Conservation (phyloP, 78 protist species). For the Dictyostelium intermedium region DNA sequence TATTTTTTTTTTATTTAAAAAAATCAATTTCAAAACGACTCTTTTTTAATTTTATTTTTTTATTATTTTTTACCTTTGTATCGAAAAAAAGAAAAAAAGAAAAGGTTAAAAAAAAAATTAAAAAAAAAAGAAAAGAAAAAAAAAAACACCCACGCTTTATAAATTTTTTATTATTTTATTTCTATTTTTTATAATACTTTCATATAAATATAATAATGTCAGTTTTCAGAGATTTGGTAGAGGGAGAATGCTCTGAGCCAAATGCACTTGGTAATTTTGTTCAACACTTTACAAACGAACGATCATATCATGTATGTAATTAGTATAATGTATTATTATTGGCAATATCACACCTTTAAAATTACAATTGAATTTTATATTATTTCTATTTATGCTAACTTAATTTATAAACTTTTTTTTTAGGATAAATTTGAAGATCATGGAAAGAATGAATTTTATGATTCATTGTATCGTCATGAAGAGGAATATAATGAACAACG, state of each 20-base stretch:
- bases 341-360: no score
- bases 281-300: conserved; percentile 48
- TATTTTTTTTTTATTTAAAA: no score
- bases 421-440: conserved; percentile 56
- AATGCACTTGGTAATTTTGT: conserved; percentile 64
- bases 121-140: no score
- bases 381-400: no score
- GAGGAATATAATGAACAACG: conserved; percentile 10
- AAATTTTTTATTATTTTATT: background rate
- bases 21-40: no score
- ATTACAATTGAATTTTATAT: no score
- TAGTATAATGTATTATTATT: background rate
- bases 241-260: conserved; percentile 57
- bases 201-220: conserved; percentile 2
- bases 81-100: no score
- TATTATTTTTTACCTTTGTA: no score
- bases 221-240: conserved; percentile 59
- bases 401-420: background rate
- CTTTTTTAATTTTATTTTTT: no score
- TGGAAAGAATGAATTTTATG: background rate
- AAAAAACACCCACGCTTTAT: background rate
- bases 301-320: conserved; percentile 45
- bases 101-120: no score
- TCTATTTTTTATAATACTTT: background rate
- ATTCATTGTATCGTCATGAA: background rate